Evolutionary conservation across 768 basidiomycete species (phyloP).

Genomic region (Leccinum incarnatum): DNA sequence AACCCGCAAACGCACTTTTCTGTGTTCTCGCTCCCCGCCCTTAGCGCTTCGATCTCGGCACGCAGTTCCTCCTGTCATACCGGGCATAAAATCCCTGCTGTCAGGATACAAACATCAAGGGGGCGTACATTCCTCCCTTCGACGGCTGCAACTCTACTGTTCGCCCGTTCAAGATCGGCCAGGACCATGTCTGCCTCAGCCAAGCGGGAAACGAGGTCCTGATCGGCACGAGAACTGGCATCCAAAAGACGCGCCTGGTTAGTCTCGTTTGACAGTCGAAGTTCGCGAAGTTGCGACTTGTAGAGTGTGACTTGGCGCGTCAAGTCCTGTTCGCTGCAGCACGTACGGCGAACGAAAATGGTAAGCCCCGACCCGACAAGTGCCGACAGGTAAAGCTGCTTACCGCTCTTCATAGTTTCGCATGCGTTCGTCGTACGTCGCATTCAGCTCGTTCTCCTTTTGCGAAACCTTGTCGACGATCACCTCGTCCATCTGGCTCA

Average conservation of each 20-base stretch:
- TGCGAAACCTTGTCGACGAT: conserved; percentile 85
- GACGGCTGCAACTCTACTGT: conserved; percentile 85
- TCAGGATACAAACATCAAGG: not conserved
- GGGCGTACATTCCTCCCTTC: conserved; percentile 84
- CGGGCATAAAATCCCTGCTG: not conserved
- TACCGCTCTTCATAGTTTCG: conserved; percentile 96
- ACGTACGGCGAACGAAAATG: not conserved
- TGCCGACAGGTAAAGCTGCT: conserved; percentile 15
- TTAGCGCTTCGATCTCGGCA: conserved; percentile 90
- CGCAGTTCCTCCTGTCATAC: conserved; percentile 78
- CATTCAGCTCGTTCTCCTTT: conserved; percentile 96
- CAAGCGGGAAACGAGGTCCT: conserved; percentile 86
- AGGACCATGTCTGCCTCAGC: conserved; percentile 95
- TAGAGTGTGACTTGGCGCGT: conserved; percentile 88
- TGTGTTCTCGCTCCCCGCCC: conserved; percentile 70
- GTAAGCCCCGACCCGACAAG: not conserved
- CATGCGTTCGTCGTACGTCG: conserved; percentile 94
- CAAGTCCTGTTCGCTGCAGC: conserved; percentile 81
- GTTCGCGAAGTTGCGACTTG: conserved; percentile 85
- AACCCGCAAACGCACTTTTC: conserved; percentile 51
- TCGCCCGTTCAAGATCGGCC: conserved; percentile 93
- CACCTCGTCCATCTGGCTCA: conserved; percentile 88
- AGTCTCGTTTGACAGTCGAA: conserved; percentile 87
- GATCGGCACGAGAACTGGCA: conserved; percentile 90
- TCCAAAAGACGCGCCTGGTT: conserved; percentile 92